phyloP scores from a whole-genome alignment of 768 basidiomycete species.

The Xerocomellus dryophilus region DNA sequence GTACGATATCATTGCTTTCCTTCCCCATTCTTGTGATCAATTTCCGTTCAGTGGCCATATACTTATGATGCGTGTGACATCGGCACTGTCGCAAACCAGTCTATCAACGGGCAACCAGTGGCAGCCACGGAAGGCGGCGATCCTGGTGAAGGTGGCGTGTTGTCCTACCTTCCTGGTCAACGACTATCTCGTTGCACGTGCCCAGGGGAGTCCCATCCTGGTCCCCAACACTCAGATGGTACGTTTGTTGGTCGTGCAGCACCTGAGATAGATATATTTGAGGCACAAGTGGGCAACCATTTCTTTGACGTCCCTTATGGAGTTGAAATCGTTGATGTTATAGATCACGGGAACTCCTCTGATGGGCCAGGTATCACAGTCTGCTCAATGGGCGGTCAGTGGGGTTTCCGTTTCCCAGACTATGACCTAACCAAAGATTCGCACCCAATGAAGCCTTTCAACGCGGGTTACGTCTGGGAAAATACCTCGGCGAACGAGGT shows the following conservation, averaged over 20 bases:
- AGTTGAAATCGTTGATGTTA: conserved; percentile 20
- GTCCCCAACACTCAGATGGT: conserved; percentile 71
- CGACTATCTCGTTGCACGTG: conserved; percentile 87
- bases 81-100: conserved; percentile 81
- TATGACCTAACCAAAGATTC: not conserved
- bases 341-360: conserved; percentile 48
- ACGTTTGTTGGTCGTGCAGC: conserved; percentile 78
- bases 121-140: conserved; percentile 64
- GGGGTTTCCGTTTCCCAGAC: conserved; percentile 3
- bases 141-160: conserved; percentile 34
- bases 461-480: conserved; percentile 66
- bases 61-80: conserved; percentile 76
- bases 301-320: conserved; percentile 11
- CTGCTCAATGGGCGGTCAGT: conserved; percentile 78
- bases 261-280: conserved; percentile 90
- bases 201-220: conserved; percentile 76
- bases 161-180: conserved; percentile 82
- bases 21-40: not conserved
- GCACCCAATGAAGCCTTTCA: conserved; percentile 55
- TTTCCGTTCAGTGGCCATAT: conserved; percentile 54
- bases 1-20: conserved; percentile 23
- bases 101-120: conserved; percentile 61
- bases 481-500: conserved; percentile 59
- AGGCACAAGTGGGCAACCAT: conserved; percentile 53
- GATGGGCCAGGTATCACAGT: conserved; percentile 71